Evolutionary conservation across 208 protist genomes (phyloP).

Genomic region (Acanthamoeba rhysodes): DNA sequence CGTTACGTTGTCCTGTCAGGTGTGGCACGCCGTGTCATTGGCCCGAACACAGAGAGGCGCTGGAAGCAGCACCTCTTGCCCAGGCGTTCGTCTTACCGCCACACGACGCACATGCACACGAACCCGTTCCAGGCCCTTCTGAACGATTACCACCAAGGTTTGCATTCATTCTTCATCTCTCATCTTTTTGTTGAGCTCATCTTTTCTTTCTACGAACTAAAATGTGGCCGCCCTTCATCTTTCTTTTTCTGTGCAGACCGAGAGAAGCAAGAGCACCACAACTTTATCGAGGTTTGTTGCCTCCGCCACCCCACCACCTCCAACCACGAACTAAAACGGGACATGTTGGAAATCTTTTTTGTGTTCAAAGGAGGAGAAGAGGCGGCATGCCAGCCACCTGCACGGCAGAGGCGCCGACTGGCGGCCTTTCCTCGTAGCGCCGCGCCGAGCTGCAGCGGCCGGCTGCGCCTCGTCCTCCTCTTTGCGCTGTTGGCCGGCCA

Average conservation of each 20-base stretch:
- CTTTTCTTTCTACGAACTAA: not conserved
- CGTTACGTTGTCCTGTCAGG: too few species aligned
- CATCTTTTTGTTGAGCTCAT: not conserved
- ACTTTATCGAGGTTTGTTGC: not conserved
- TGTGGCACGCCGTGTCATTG: too few species aligned
- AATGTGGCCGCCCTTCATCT: too few species aligned
- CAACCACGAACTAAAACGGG: too few species aligned
- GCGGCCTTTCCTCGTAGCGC: not conserved
- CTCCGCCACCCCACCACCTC: not conserved
- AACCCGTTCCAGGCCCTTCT: not conserved
- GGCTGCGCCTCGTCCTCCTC: not conserved
- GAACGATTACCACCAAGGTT: not conserved
- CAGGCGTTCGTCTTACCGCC: too few species aligned
- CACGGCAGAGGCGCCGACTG: not conserved
- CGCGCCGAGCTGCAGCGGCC: too few species aligned
- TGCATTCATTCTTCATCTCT: not conserved
- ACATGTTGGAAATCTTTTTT: too few species aligned
- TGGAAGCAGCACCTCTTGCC: too few species aligned
- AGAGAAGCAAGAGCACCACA: not conserved
- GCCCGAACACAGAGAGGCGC: too few species aligned
- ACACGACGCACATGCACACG: not conserved
- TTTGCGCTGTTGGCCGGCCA: too few species aligned
- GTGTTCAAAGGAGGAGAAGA: not conserved
- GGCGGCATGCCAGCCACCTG: not conserved
- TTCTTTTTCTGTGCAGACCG: not conserved